phyloP scores from a whole-genome alignment of 768 basidiomycete species.

The Phylloporus sp. region DNA sequence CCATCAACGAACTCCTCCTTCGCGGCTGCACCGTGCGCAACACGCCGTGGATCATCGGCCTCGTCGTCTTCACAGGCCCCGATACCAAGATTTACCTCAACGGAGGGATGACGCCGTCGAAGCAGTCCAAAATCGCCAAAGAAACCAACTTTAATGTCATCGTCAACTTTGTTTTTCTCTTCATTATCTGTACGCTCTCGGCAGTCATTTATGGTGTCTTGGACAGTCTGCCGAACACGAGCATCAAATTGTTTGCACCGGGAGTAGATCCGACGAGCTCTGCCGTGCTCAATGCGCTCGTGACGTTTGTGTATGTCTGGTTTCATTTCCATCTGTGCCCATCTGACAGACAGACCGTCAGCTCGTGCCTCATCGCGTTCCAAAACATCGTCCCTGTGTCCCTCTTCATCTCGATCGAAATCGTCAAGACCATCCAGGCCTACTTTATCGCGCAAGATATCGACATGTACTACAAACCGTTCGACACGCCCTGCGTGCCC shows the following conservation, averaged over 20 bases:
- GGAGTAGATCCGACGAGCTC: constrained; percentile 60
- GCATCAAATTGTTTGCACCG: constrained; percentile 66
- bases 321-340: not conserved
- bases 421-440: constrained; percentile 96
- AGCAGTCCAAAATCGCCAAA: constrained; percentile 94
- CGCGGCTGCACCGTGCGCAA: constrained; percentile 89
- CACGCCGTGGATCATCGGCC: constrained; percentile 86
- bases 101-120: constrained; percentile 91
- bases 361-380: constrained; percentile 91
- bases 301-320: constrained; percentile 82
- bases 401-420: constrained; percentile 95
- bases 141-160: constrained; percentile 98
- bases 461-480: constrained; percentile 91
- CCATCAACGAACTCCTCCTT: constrained; percentile 89
- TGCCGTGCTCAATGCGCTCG: constrained; percentile 64
- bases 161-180: constrained; percentile 82
- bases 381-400: constrained; percentile 97
- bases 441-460: constrained; percentile 94
- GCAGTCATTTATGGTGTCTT: constrained; percentile 74
- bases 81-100: constrained; percentile 94
- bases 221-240: constrained; percentile 56
- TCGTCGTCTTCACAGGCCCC: constrained; percentile 91
- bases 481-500: constrained; percentile 85
- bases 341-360: constrained; percentile 33
- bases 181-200: constrained; percentile 69